These are phyloP conservation scores for Podaxis sp. DNA, from an alignment of 768 basidiomycete genomes.

Conservation along the genomic window DNA sequence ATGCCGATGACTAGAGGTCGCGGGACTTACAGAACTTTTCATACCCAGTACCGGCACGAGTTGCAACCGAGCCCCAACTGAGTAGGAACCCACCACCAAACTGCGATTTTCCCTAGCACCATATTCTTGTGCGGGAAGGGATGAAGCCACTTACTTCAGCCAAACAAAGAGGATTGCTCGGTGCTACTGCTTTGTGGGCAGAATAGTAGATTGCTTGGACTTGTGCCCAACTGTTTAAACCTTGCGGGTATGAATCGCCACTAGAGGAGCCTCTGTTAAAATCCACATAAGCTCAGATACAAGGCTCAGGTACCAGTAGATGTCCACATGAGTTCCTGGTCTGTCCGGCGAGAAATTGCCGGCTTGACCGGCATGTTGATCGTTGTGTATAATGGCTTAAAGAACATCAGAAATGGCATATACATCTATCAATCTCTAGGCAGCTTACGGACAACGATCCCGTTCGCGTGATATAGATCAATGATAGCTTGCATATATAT, in stretches of 20 bases:
- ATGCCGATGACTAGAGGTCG: neutral
- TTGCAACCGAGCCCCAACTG: conserved; percentile 35
- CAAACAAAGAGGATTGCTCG: conserved; percentile 44
- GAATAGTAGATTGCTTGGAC: conserved; percentile 47
- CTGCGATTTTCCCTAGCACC: conserved; percentile 19
- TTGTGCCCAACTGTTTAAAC: conserved; percentile 42
- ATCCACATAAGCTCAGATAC: neutral
- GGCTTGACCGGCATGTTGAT: conserved; percentile 41
- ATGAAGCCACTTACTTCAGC: conserved; percentile 32
- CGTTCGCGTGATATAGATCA: conserved; percentile 39
- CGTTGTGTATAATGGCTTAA: conserved; percentile 44
- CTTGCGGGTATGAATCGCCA: conserved; percentile 51
- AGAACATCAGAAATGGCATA: neutral
- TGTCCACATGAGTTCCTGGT: conserved; percentile 40
- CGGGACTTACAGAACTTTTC: conserved; percentile 40
- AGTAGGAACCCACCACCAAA: conserved; percentile 47
- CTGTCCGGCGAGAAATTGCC: conserved; percentile 49
- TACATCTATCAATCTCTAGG: neutral
- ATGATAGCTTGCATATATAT: conserved; percentile 49
- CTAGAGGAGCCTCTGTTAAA: conserved; percentile 18
- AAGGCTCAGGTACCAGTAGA: conserved; percentile 35
- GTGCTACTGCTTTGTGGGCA: conserved; percentile 36
- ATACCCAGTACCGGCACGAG: conserved; percentile 43
- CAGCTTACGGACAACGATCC: conserved; percentile 41
- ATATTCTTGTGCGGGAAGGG: neutral